A percentile compares a stretch with the other conserved stretches of the same genome.
Conservation (phyloP, 345 rosid species). For the Kernera saxatilis region DNA sequence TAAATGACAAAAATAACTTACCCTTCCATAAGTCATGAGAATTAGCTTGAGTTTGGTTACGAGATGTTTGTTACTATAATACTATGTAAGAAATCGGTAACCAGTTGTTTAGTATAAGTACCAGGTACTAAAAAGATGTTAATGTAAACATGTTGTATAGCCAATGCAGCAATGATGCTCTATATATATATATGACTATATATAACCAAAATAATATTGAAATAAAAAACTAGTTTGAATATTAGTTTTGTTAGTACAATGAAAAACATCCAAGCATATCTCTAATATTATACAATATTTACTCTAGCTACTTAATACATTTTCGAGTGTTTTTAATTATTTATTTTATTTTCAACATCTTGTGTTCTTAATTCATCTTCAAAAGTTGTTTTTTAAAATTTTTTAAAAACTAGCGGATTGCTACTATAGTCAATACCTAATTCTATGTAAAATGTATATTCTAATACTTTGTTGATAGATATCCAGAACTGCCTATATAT, state of each 20-base stretch:
- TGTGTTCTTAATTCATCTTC: background rate
- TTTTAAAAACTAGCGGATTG: background rate
- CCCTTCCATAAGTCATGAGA: too few relatives aligned
- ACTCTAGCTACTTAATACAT: background rate
- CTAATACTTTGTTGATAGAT: background rate
- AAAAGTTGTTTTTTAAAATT: background rate
- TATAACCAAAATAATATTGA: background rate
- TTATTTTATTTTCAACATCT: too few relatives aligned
- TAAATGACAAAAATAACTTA: too few relatives aligned
- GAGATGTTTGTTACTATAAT: background rate
- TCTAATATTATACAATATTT: background rate
- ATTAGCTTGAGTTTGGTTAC: too few relatives aligned
- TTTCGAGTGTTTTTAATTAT: background rate
- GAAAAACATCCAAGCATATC: background rate
- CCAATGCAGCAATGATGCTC: background rate
- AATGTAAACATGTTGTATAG: background rate
- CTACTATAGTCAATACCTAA: conserved; percentile 16
- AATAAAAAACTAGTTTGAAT: background rate
- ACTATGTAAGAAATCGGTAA: background rate
- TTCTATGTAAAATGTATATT: background rate
- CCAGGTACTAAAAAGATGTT: background rate
- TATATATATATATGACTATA: background rate
- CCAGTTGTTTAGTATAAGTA: background rate
- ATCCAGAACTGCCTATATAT: background rate
- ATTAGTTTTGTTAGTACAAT: background rate